These are phyloP conservation scores for Erodium trifolium DNA, from an alignment of 441 rosid genomes.

Conservation along the genomic window DNA sequence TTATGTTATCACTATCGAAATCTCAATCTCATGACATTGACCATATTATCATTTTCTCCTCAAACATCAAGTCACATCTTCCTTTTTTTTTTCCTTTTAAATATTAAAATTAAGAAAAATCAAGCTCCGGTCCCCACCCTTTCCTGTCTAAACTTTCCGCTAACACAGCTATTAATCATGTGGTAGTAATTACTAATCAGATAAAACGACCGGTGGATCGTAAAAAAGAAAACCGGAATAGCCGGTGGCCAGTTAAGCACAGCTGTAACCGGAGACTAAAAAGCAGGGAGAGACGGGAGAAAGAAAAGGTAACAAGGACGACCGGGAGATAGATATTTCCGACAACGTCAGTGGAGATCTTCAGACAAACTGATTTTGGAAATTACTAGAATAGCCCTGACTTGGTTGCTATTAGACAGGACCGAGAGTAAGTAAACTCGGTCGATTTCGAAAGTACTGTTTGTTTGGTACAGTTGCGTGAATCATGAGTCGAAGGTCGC, in stretches of 20 bases:
- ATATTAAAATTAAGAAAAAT: too few species aligned
- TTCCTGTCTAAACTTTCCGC: too few species aligned
- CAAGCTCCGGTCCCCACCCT: neutral
- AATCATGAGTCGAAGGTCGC: neutral
- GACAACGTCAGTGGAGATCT: too few species aligned
- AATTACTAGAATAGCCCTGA: too few species aligned
- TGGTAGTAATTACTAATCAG: neutral
- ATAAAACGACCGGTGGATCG: neutral
- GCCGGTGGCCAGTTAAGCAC: neutral
- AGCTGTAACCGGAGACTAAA: neutral
- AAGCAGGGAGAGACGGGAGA: too few species aligned
- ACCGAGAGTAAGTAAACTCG: neutral
- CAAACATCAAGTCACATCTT: neutral
- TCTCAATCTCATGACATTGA: neutral
- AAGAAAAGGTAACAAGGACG: too few species aligned
- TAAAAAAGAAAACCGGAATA: too few species aligned
- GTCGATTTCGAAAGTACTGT: too few species aligned
- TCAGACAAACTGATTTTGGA: too few species aligned
- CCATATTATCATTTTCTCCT: neutral
- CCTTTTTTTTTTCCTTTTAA: too few species aligned
- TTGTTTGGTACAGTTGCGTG: neutral
- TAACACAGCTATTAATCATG: too few species aligned
- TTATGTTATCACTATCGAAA: neutral
- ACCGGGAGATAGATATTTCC: too few species aligned
- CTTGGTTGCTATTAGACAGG: neutral